Evolutionary conservation across 768 basidiomycete species (phyloP).

Genomic region (Serpula lacrymans): DNA sequence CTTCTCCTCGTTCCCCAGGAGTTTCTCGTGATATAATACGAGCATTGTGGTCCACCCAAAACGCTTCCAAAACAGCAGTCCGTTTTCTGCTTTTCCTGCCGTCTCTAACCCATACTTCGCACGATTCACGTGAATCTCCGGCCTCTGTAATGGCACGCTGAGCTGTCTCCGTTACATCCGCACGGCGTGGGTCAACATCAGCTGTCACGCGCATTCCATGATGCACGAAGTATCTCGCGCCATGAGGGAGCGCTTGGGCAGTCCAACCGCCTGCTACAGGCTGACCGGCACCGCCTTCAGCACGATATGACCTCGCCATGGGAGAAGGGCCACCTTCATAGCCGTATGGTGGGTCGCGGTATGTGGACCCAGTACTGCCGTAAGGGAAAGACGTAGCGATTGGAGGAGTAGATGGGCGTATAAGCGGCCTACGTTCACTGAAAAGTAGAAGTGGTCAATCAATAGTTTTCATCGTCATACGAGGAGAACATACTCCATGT

Average conservation of each 20-base stretch:
- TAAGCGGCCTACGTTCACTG: slow-evolving; percentile 56
- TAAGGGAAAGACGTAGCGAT: slow-evolving; percentile 20
- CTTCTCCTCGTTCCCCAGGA: too few relatives aligned
- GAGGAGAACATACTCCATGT: too few relatives aligned
- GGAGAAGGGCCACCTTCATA: too few relatives aligned
- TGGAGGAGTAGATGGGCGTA: slow-evolving; percentile 31
- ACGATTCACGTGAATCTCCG: slow-evolving; percentile 35
- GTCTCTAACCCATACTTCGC: slow-evolving; percentile 65
- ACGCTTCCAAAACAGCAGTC: slow-evolving; percentile 32
- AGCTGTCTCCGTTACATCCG: slow-evolving; percentile 43
- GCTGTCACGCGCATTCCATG: slow-evolving; percentile 60
- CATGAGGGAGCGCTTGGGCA: slow-evolving; percentile 74
- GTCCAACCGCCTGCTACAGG: slow-evolving; percentile 71
- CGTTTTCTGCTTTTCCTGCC: slow-evolving; percentile 28
- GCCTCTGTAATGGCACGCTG: slow-evolving; percentile 29
- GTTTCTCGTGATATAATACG: slow-evolving; percentile 48
- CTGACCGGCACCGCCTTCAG: too few relatives aligned
- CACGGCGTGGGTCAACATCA: slow-evolving; percentile 61
- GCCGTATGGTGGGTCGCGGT: too few relatives aligned
- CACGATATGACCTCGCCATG: too few relatives aligned
- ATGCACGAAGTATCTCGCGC: slow-evolving; percentile 67
- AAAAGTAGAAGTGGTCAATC: too few relatives aligned
- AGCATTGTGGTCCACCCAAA: slow-evolving; percentile 67
- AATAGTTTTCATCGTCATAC: too few relatives aligned
- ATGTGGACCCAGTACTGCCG: too few relatives aligned